Conservation (phyloP, 1,139 yeast species). For the Candida buenavistaensis region DNA sequence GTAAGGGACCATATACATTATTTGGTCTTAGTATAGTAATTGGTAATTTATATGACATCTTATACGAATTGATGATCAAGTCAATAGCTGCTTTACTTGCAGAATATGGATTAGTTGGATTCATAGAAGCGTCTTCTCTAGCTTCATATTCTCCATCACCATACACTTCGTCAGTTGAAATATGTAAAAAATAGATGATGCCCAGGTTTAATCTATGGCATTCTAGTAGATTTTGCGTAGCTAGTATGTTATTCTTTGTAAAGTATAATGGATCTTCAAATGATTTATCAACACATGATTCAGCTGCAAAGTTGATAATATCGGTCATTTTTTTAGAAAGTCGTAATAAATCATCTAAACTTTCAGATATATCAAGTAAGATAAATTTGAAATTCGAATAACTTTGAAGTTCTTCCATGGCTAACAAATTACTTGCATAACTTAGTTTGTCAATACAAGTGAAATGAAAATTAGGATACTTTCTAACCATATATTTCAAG, state of each 20-base stretch:
- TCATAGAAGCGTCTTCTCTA: conserved; percentile 28
- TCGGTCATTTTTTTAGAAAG: conserved; percentile 21
- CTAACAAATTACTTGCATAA: conserved; percentile 25
- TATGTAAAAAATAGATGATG: conserved; percentile 38
- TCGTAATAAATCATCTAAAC: conserved; percentile 14
- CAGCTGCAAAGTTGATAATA: conserved; percentile 58
- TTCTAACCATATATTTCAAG: conserved; percentile 36
- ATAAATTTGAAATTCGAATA: conserved; percentile 25
- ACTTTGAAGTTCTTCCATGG: conserved; percentile 15
- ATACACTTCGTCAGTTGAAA: conserved; percentile 65
- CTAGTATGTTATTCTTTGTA: conserved; percentile 47
- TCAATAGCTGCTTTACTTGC: conserved; percentile 62
- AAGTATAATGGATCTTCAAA: conserved; percentile 48
- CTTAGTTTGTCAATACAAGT: conserved; percentile 51
- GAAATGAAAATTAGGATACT: conserved; percentile 40
- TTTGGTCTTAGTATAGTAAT: conserved; percentile 49
- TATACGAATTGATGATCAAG: conserved; percentile 49
- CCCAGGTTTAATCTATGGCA: conserved; percentile 24
- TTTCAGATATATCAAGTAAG: conserved; percentile 39
- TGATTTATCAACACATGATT: conserved; percentile 57
- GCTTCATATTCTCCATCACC: conserved; percentile 38
- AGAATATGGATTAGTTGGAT: conserved; percentile 61
- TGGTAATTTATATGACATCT: conserved; percentile 45
- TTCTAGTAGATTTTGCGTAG: conserved; percentile 54
- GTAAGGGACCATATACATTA: conserved; percentile 58